phyloP scores from a whole-genome alignment of 495 filamentous ascomycete genomes.

The Saxophila tyrrhenica region DNA sequence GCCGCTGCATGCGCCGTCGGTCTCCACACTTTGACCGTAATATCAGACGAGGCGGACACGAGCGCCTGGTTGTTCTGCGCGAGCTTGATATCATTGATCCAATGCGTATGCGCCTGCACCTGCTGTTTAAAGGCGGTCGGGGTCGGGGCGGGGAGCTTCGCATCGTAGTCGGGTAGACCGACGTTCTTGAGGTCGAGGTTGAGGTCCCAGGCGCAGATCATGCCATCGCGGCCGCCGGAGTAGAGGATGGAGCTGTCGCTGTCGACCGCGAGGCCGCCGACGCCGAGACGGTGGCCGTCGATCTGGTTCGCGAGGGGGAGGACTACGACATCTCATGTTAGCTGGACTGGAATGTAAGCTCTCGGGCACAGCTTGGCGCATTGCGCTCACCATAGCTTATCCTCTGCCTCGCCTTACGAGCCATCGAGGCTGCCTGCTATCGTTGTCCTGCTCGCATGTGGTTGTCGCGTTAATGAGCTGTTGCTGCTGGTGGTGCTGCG shows the following conservation, averaged over 20 bases:
- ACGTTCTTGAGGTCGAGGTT: constrained; percentile 43
- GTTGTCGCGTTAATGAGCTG: background rate
- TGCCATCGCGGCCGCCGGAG: constrained; percentile 88
- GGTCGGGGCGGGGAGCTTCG: constrained; percentile 16
- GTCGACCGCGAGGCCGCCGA: constrained; percentile 88
- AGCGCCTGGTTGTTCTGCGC: constrained; percentile 71
- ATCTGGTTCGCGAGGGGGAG: constrained; percentile 86
- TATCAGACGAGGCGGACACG: constrained; percentile 89
- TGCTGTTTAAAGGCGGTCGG: constrained; percentile 72
- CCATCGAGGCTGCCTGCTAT: constrained; percentile 23
- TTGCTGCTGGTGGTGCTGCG: background rate
- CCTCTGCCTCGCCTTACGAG: constrained; percentile 35
- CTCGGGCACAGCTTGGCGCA: background rate
- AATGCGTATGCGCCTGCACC: constrained; percentile 96
- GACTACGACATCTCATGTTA: constrained; percentile 42
- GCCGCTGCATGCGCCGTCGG: constrained; percentile 60
- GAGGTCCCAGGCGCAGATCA: constrained; percentile 91
- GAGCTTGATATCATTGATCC: constrained; percentile 95
- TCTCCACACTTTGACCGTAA: constrained; percentile 89
- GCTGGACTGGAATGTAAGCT: background rate
- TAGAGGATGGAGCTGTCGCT: constrained; percentile 82
- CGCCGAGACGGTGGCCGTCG: constrained; percentile 82
- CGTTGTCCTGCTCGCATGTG: background rate
- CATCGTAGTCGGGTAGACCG: constrained; percentile 27
- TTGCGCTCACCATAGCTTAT: constrained; percentile 43